These are phyloP conservation scores for Aspergillus jensenii DNA, from an alignment of 2,329 filamentous ascomycete species.

Conservation along the genomic window DNA sequence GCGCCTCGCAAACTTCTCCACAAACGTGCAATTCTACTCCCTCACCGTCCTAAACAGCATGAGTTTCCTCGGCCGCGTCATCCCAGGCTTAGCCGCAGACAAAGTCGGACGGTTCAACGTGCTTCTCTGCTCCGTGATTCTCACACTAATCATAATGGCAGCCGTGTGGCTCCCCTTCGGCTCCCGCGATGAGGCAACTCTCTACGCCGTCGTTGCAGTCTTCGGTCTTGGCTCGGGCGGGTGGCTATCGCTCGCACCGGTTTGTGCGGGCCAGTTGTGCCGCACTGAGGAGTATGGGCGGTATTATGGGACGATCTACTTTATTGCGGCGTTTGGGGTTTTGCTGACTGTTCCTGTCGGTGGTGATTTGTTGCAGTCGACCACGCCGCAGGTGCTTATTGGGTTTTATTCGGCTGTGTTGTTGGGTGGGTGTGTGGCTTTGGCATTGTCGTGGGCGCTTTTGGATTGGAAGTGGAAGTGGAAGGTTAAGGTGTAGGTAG, in stretches of 20 bases:
- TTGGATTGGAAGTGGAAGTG: constrained; percentile 40
- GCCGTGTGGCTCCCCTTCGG: constrained; percentile 49
- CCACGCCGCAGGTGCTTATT: constrained; percentile 33
- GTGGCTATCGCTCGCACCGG: background rate
- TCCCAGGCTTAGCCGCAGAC: constrained; percentile 48
- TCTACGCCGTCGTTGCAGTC: constrained; percentile 48
- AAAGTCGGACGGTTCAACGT: constrained; percentile 49
- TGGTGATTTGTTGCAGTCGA: background rate
- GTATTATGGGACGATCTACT: background rate
- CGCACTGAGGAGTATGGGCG: background rate
- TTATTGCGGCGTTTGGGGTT: background rate
- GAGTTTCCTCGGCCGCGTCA: constrained; percentile 45
- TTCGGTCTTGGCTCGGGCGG: background rate
- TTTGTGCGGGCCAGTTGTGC: background rate
- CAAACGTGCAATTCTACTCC: constrained; percentile 45
- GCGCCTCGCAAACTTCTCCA: constrained; percentile 37
- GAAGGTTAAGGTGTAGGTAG: constrained; percentile 31
- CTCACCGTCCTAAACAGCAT: constrained; percentile 47
- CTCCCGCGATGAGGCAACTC: constrained; percentile 35
- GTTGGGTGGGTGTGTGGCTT: constrained; percentile 31
- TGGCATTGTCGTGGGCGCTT: constrained; percentile 37
- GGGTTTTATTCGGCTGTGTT: constrained; percentile 49
- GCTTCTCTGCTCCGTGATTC: constrained; percentile 35
- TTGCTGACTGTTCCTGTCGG: background rate
- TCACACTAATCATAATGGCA: constrained; percentile 43